Conservation (phyloP, 2,329 filamentous ascomycete species). For the Alternaria sp. region DNA sequence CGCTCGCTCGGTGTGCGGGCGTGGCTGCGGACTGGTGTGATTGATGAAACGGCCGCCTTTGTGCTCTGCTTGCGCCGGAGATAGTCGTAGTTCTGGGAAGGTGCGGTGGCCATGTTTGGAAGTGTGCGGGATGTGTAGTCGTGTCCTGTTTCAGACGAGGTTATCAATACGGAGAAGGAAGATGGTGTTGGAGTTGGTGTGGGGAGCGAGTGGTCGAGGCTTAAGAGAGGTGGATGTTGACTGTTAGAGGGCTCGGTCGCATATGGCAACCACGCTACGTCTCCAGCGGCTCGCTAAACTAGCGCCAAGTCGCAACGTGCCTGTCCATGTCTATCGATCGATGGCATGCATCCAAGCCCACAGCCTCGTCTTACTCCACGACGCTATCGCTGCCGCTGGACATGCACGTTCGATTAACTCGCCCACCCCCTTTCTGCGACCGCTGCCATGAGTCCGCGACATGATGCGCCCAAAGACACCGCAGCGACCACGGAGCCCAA, state of each 20-base stretch:
- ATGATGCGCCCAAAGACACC: constrained; percentile 20
- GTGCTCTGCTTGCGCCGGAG: constrained; percentile 63
- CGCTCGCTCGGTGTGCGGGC: constrained; percentile 64
- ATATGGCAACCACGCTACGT: constrained; percentile 25
- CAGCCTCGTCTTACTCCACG: constrained; percentile 1
- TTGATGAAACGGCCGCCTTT: constrained; percentile 45
- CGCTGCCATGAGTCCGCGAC: constrained; percentile 35
- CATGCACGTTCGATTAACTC: constrained; percentile 16
- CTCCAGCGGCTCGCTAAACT: constrained; percentile 12
- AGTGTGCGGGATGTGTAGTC: neutral
- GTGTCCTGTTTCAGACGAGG: constrained; percentile 3
- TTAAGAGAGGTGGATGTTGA: constrained; percentile 27
- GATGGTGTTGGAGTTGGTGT: constrained; percentile 16
- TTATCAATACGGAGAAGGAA: constrained; percentile 39
- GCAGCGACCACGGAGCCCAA: constrained; percentile 20
- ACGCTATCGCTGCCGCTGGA: constrained; percentile 8
- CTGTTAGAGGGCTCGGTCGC: constrained; percentile 18
- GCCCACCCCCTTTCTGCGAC: constrained; percentile 15
- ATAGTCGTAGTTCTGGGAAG: constrained; percentile 60
- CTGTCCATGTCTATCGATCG: constrained; percentile 4
- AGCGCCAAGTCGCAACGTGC: constrained; percentile 7
- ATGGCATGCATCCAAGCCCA: constrained; percentile 1
- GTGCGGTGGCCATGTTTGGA: constrained; percentile 35
- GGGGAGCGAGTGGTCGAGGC: constrained; percentile 20
- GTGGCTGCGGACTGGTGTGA: constrained; percentile 49